Base-by-base conservation (phyloP, 2,329 filamentous ascomycete species). In the Metarhizium brunneum region DNA sequence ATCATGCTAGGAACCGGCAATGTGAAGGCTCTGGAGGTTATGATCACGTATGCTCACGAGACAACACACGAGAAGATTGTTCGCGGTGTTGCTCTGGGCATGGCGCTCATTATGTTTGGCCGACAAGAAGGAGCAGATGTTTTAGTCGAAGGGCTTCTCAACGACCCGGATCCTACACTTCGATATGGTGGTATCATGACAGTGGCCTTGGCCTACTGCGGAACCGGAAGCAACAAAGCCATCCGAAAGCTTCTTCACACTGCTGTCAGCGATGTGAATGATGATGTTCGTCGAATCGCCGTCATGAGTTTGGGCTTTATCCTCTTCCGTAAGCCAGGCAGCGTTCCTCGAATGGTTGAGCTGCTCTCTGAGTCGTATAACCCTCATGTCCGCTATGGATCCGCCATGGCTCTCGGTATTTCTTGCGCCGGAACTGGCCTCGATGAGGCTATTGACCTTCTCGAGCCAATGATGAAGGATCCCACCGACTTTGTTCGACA, bases 391-490 rank as follows among this genome's bases (percentile, higher is more conserved):
- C 87, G 94, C 56, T 99, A 99, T 66, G 94, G 94, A 67, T 95
- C 94, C 20, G 94, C 94, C 54, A 96, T 99, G 91, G 95, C 95
- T 47, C 83, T 99, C 13, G 94, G 94, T 73, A 99, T 99, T 66
- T 95, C 95, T 30, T 99, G 95, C 65, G 94, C 94, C 30, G 94
- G 94, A 50, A 99, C 94, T 53, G 94, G 94, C 14, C 80, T 97
- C 35, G 91, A 96, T 60, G 94, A 99, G 73, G 94, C 95, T 25
- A 94, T 97, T 59, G 94, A 99, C 66, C 80, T 99, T 18, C 81
- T 99, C 4, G 94, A 99, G 76, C 94, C 94, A 18, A 99, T 99
- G 94, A 92, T 96, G 78, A 99, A 97, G 78, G 94, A 99, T 64
- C 95, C 94, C 7, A 95, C 92, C 57, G 94, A 99, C 75, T 99